Base-by-base conservation (phyloP, 202 grass and related monocot genomes). In the Carex sylvatica region DNA sequence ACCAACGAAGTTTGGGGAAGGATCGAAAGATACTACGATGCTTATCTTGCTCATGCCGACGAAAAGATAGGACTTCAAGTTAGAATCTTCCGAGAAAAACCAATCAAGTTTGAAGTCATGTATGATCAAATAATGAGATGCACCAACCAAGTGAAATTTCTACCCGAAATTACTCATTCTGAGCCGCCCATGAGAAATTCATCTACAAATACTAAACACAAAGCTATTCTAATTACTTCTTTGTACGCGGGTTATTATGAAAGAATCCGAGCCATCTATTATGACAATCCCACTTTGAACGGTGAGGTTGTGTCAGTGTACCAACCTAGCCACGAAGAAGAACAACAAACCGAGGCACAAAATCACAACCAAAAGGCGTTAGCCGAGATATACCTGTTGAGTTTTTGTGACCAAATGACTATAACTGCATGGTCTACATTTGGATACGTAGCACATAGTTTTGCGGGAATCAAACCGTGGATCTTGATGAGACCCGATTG, bases 341-440 rank as follows among this genome's bases (percentile, higher is more conserved):
- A 90, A 80, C 91, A 97, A 89, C 89, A 93, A 85, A 91, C 94
- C 78, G 84, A 91, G 77, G 87, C 87, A 1, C 87, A 89, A 74
- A 83, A 88, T 52, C 95, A 98, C 89, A 95, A 98, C 74, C 89
- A 90, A 93, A 98, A 95, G 86, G 95, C 95, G 40, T 86, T 95
- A 0, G 91, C 95, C 0, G 95, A 98, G 89, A 98, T 98, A 56
- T 95, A 93, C 78, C 87, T 98, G 20, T 86, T 98, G 15, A 95
- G 95, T 87, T 91, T 91, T 85, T 88, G 91, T 81, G 92, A 98
- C 68, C 83, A 91, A 85, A 83, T 98, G 70, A 63, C 92, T 15
- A 91, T 89, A 70, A 95, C 46, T 70, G 89, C 92, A 6, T 98
- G 88, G 92, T 98, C 95, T 53, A 98, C 95, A 16, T 98, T 95